Base-by-base conservation (phyloP, 139 green algal species). In the Bryopsis sp. region DNA sequence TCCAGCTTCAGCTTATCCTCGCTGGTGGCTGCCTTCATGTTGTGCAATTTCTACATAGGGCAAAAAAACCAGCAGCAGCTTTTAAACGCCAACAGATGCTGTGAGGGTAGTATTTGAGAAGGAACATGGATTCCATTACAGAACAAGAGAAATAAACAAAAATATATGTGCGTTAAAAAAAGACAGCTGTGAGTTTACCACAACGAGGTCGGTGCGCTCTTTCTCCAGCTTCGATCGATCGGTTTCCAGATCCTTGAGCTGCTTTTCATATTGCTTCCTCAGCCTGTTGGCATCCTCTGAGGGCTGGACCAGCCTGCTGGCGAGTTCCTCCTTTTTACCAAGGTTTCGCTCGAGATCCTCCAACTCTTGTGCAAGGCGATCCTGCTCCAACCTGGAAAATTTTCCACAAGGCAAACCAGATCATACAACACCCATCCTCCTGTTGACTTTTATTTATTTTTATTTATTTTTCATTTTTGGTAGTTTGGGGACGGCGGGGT, bases 1-100 rank as follows among this genome's bases (percentile, higher is more conserved):
- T 76, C 72, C 65, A 85, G 46, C 33, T 38, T 48, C 11, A 67
- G 35, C 8, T 77, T 67, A 43, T 88, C 79, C 35, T 85, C 79
- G 33, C 66, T 69, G 33, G 64, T 75, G 35, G 43, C 48, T 19
- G 71, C 36, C 58, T 80, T 47, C 47, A 87, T 31, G 33, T 46
- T 37, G 24, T 74, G 46, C 62, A 89, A 67, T 48, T 85, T 77
- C 58, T 69, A 70, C 31, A 72, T 4, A 1, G 59, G 29, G 31
- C 37, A 39, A 22, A 72, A 6, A n/a, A 3, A 28, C 11, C 22
- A 19, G 19, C 32, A 35, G 43, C 43, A 0, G 6, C 3, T 32
- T 68, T 7, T 31, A 7, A 32, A 31, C 7, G 54, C 7, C 8
- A 31, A 64, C 11, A 28, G 8, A 32, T 48, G 58, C 80, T 47